Base-by-base conservation (phyloP, 352 stramenopile genomes). In the Phytopythium chamaehyphon region DNA sequence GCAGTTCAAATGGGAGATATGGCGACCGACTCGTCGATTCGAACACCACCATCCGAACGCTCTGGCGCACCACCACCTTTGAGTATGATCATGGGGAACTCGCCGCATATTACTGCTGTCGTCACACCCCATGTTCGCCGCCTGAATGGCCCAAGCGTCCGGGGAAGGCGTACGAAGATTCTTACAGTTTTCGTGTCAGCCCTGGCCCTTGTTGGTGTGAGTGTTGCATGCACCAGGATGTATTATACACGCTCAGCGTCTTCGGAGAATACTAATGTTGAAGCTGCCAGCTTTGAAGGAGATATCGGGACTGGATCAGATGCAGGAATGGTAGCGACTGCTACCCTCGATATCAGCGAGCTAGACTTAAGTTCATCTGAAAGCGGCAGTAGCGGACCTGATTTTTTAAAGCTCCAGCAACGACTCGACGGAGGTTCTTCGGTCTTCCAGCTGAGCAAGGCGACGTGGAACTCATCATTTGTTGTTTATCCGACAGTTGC, bases 401-500 rank as follows among this genome's bases (percentile, higher is more conserved):
- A n/a, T 4, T 52, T 52, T 36, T 16, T 52, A 12, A 43, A 44
- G 21, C 18, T 52, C 14, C 31, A 52, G 14, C 33, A 36, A 16
- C 33, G n/a, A 9, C 19, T 43, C 2, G 14, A 21, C 33, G 53
- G 66, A 15, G 62, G 66, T 14, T 51, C 49, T 5, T 37, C 72
- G 1, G 47, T 74, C 7, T 90, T 90, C 49, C 62, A 76, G 10
- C 53, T 90, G 15, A 67, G 57, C 35, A 88, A 90, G 59, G 28
- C 55, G 18, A 51, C 73, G 39, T 87, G 71, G 73, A 85, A 85
- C 51, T 54, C 62, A 15, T 84, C 75, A 12, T 90, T 88, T 48
- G 67, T 90, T 26, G 77, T 90, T 38, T 86, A 84, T 37, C 73
- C 80, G 28, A 89, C 73, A 14, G 70, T 89, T 11, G 75, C 75